Percentiles rank a stretch among this genome's conserved stretches.
Conservation (phyloP, 1,284 basidiomycete species). For the Hemileia vastatrix region DNA sequence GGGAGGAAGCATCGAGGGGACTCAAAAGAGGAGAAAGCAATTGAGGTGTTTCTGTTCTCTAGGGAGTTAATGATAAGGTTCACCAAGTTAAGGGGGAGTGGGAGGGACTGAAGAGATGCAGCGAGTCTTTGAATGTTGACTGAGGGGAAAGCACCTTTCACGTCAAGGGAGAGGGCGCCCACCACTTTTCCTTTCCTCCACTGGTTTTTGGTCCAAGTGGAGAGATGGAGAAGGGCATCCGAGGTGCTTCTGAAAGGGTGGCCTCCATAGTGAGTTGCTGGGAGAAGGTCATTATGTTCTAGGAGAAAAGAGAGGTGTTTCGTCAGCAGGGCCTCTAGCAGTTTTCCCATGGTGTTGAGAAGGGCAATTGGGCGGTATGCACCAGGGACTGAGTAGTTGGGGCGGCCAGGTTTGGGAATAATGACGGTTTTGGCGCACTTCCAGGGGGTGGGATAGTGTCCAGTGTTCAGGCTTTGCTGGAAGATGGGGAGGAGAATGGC, state of each 20-base stretch:
- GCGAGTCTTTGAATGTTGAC: not conserved
- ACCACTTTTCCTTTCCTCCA: not conserved
- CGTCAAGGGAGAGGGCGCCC: not conserved
- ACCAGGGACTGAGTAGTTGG: not conserved
- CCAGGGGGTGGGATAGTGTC: constrained; percentile 3
- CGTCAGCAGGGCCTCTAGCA: too few relatives aligned
- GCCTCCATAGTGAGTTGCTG: too few relatives aligned
- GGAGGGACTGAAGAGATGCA: not conserved
- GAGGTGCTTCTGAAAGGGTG: too few relatives aligned
- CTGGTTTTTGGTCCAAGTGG: not conserved
- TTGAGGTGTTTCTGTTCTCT: not conserved
- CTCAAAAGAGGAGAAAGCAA: not conserved
- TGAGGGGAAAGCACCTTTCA: constrained; percentile 8
- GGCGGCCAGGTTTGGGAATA: not conserved
- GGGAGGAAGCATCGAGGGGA: not conserved
- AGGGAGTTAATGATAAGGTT: not conserved
- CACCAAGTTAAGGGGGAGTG: not conserved
- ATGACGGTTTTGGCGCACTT: not conserved
- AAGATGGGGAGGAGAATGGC: too few relatives aligned
- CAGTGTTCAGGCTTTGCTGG: too few relatives aligned
- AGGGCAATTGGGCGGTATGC: constrained; percentile 3
- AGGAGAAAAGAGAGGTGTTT: too few relatives aligned
- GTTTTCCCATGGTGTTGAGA: not conserved
- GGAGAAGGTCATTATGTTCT: too few relatives aligned
- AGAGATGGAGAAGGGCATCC: not conserved